phyloP scores from a whole-genome alignment of 2,329 filamentous ascomycete species.

The Phialophora chinensis region DNA sequence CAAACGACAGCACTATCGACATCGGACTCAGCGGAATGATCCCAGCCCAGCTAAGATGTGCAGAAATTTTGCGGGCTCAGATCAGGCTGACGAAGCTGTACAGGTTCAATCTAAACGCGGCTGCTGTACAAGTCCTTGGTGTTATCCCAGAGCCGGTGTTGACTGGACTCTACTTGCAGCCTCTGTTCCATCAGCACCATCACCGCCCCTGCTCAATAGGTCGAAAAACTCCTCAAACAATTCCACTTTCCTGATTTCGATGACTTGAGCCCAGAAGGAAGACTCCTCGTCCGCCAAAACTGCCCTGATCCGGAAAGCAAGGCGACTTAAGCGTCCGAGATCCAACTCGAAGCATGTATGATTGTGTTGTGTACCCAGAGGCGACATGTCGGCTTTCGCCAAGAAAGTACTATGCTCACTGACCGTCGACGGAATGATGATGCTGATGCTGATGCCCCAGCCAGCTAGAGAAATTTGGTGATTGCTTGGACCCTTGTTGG shows the following conservation, averaged over 20 bases:
- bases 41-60: slow-evolving; percentile 5
- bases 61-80: slow-evolving; percentile 4
- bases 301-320: slow-evolving; percentile 5
- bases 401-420: too few relatives aligned
- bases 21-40: slow-evolving; percentile 3
- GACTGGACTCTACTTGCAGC: slow-evolving; percentile 5
- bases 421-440: too few relatives aligned
- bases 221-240: slow-evolving; percentile 3
- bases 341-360: slow-evolving; percentile 3
- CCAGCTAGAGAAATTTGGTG: too few relatives aligned
- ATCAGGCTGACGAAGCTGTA: slow-evolving; percentile 4
- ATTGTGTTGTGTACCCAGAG: too few relatives aligned
- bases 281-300: slow-evolving; percentile 4
- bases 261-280: slow-evolving; percentile 6
- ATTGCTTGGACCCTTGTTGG: not conserved
- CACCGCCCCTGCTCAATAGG: slow-evolving; percentile 1
- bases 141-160: slow-evolving; percentile 4
- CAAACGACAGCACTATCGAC: slow-evolving; percentile 6
- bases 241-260: slow-evolving; percentile 4
- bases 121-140: slow-evolving; percentile 3
- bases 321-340: slow-evolving; percentile 1
- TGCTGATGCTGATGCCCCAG: too few relatives aligned
- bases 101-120: slow-evolving; percentile 2
- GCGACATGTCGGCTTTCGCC: too few relatives aligned
- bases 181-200: slow-evolving; percentile 2